Base-by-base conservation (phyloP, 2,329 filamentous ascomycete genomes). In the Penicillium sumatraense region DNA sequence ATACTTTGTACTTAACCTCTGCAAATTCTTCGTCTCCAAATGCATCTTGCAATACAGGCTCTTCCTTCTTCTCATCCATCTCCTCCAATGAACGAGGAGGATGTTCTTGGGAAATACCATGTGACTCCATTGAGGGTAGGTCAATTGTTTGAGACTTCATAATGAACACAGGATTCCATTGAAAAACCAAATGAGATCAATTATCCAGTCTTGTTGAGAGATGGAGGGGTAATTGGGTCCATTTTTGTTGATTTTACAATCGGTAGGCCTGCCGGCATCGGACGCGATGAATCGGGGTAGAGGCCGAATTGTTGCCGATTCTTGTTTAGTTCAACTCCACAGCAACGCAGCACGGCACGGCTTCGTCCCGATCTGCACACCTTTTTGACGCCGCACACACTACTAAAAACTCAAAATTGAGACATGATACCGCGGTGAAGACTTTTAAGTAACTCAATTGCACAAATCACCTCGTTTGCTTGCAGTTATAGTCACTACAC, bases 1-100 rank as follows among this genome's bases (percentile, higher is more conserved):
- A 73, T 1, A 77, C 78, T 60, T 78, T 78, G 65, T 81, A 83
- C 55, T 83, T 76, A 51, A 82, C 75, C 47, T 78, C 76, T 2
- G 72, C 67, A 33, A 66, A 62, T 44, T 70, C 68, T 57, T 76
- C 74, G 52, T 76, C 64, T 11, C 74, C 73, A 59, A 75, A 76
- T 8, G 72, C 68, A 61, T 76, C 74, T 21, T 65, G 60, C 20
- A 20, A 21, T 11, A 13, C 20, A n/a, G 20, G 20, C 38, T 42
- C 38, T 3, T 23, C 21, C 38, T 21, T 42, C 21, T 42, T 42
- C 10, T 42, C 38, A n/a, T 42, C 21, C 21, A 42, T 8, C n/a
- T 14, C 38, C n/a, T 13, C 14, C 20, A 20, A 24, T n/a, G 38
- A 3, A 24, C 16, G n/a, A 10, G 20, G 14, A 20, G 18, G n/a